phyloP scores from a whole-genome alignment of 108 stramenopile genomes.

The Epithemia pelagica region DNA sequence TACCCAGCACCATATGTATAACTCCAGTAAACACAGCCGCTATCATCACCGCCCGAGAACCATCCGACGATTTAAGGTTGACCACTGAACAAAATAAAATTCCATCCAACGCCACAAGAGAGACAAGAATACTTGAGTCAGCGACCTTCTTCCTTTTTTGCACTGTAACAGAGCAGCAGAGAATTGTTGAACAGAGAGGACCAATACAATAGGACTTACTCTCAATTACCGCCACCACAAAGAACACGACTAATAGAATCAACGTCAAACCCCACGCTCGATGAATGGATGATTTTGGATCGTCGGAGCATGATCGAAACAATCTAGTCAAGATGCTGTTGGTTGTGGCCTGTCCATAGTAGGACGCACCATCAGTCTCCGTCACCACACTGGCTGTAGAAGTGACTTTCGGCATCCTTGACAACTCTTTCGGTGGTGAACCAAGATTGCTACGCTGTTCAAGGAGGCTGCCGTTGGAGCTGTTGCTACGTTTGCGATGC shows the following conservation, averaged over 20 bases:
- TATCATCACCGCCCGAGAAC: slow-evolving; percentile 50
- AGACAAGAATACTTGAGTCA: too few species aligned
- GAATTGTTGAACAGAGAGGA: not conserved
- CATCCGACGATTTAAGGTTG: slow-evolving; percentile 41
- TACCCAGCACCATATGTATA: slow-evolving; percentile 54
- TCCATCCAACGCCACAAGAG: not conserved
- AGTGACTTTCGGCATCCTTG: not conserved
- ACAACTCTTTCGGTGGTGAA: too few species aligned
- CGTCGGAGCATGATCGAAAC: slow-evolving; percentile 51
- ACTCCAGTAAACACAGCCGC: slow-evolving; percentile 65
- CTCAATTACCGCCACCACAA: slow-evolving; percentile 55
- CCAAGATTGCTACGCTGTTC: too few species aligned
- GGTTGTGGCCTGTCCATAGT: slow-evolving; percentile 1
- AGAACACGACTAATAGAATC: slow-evolving; percentile 58
- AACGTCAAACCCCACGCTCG: slow-evolving; percentile 75
- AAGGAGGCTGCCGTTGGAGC: too few species aligned
- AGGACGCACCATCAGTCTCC: not conserved
- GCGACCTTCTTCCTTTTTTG: too few species aligned
- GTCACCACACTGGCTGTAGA: not conserved
- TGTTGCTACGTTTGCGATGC: too few species aligned
- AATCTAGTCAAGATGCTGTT: slow-evolving; percentile 7
- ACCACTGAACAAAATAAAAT: slow-evolving; percentile 34
- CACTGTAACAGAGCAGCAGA: too few species aligned
- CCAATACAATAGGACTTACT: slow-evolving; percentile 42
- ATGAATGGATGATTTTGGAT: slow-evolving; percentile 69